A percentile compares a stretch with the other conserved stretches of the same genome.
Evolutionary conservation across 2,329 filamentous ascomycete species (phyloP).

Genomic region (Alternaria sp.): DNA sequence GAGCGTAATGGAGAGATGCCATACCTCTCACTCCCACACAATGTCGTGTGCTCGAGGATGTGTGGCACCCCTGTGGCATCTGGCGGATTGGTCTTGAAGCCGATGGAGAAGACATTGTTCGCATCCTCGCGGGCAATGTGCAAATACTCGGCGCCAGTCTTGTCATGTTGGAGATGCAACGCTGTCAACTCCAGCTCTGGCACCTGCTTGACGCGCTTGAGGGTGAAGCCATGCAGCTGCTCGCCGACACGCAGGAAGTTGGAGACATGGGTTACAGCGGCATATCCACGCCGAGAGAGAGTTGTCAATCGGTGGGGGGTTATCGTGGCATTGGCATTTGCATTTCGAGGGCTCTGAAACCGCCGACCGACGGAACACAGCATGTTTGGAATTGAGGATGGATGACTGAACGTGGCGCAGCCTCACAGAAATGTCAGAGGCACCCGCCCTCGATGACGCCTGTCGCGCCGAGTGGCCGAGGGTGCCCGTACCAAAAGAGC

Average conservation of each 20-base stretch:
- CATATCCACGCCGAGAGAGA: conserved; percentile 52
- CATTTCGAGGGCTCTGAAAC: conserved; percentile 31
- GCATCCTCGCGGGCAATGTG: conserved; percentile 94
- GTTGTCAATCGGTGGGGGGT: conserved; percentile 22
- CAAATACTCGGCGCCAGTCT: conserved; percentile 93
- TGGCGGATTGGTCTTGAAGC: conserved; percentile 98
- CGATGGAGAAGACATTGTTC: conserved; percentile 99
- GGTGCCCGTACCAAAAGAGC: conserved; percentile 15
- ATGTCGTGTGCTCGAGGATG: conserved; percentile 95
- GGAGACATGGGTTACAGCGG: conserved; percentile 78
- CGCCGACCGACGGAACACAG: conserved; percentile 50
- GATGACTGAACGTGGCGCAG: conserved; percentile 10
- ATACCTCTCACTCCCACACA: conserved; percentile 94
- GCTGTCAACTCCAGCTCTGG: conserved; percentile 94
- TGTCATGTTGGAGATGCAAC: conserved; percentile 88
- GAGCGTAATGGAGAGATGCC: not conserved
- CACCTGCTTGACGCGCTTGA: conserved; percentile 88
- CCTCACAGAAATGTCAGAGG: conserved; percentile 27
- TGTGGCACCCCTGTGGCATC: conserved; percentile 96
- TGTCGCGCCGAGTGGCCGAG: conserved; percentile 35
- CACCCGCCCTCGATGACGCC: conserved; percentile 25
- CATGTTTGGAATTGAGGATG: conserved; percentile 34
- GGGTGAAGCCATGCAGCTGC: conserved; percentile 90
- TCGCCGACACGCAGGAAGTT: conserved; percentile 81
- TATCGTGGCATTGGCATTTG: conserved; percentile 10